A percentile compares a stretch with the other conserved stretches of the same genome.
phyloP scores from a whole-genome alignment of 2,329 filamentous ascomycete genomes.

The Talaromyces funiculosus region DNA sequence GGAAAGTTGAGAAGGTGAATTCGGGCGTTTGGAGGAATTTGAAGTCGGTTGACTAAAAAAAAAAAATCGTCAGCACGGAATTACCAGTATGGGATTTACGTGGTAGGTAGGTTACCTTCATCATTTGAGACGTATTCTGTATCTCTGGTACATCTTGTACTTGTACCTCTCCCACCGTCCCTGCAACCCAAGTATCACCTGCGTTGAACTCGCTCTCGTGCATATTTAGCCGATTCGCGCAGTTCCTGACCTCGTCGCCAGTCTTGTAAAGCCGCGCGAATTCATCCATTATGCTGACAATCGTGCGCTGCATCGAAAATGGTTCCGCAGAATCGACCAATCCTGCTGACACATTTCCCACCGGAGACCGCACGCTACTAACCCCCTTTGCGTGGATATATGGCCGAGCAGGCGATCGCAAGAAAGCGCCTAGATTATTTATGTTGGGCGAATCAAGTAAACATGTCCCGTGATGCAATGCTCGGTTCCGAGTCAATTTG shows the following conservation, averaged over 20 bases:
- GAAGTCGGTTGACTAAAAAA: conserved; percentile 52
- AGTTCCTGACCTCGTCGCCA: conserved; percentile 27
- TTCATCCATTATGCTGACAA: conserved; percentile 55
- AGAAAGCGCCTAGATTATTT: conserved; percentile 58
- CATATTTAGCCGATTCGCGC: conserved; percentile 29
- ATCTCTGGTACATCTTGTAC: conserved; percentile 49
- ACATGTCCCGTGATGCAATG: conserved; percentile 90
- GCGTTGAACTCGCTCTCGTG: conserved; percentile 29
- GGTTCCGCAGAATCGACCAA: conserved; percentile 40
- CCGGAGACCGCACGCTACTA: conserved; percentile 80
- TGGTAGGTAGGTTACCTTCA: conserved; percentile 46
- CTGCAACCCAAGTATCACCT: conserved; percentile 33
- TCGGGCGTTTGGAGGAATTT: conserved; percentile 80
- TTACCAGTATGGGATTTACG: background rate
- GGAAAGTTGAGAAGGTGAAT: conserved; percentile 64
- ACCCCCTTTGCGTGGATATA: conserved; percentile 80
- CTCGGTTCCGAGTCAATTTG: conserved; percentile 74
- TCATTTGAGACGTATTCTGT: conserved; percentile 50
- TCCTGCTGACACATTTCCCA: conserved; percentile 67
- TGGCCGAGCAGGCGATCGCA: conserved; percentile 70
- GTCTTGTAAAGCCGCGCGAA: conserved; percentile 64
- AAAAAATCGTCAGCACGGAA: background rate
- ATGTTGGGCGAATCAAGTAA: conserved; percentile 74
- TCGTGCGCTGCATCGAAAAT: conserved; percentile 45
- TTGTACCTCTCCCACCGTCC: conserved; percentile 48